Evolutionary conservation across 2,329 filamentous ascomycete genomes (phyloP), one percentile per base, ranked within the genome.

Genomic region (Ophiostoma fasciatum): DNA sequence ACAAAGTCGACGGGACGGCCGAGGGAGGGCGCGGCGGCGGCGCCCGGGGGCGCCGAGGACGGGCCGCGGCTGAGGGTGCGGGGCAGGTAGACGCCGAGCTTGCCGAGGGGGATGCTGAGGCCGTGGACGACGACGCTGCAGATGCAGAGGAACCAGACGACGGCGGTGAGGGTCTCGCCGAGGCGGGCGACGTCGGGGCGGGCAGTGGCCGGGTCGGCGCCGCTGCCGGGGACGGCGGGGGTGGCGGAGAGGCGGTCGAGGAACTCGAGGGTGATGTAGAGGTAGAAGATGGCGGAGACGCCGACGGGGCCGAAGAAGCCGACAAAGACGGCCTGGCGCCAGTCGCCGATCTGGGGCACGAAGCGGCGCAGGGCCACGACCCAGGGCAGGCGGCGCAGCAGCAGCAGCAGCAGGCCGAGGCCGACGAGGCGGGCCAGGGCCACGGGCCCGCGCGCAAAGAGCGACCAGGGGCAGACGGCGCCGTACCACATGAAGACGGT

Each of bases 221-320:
- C 65, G 43, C 90, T 80, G 4, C 62, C 63, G 3, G 92, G 58
- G 10, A 67, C 58, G 22, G 59, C 55, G 1, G 82, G 75, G 49
- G 88, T 80, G 22, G 65, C 60, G 23, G 82, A 65, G 15, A 74
- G 49, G 2, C 40, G 58, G 21, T 54, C 58, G 33, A 94, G 62
- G 42, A 87, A 94, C 18, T 93, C 82, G 1, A 82, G 55, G 28
- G 71, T 78, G 42, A 94, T 64, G 49, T 85, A 92, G 6, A 94
- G 66, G 51, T 94, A 94, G 53, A 93, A 94, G 15, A 94, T 71
- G 1, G 84, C 87, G 13, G 82, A 94, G 2, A 94, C 85, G 3
- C 88, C 85, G 38, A 94, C 87, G 0, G 87, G 87, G 0, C 87
- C 87, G 45, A 94, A 94, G 61, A 93, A 94, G 0, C 87, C 87